These are phyloP conservation scores for Suillus americanus DNA, from an alignment of 768 basidiomycete species.

Conservation along the genomic window DNA sequence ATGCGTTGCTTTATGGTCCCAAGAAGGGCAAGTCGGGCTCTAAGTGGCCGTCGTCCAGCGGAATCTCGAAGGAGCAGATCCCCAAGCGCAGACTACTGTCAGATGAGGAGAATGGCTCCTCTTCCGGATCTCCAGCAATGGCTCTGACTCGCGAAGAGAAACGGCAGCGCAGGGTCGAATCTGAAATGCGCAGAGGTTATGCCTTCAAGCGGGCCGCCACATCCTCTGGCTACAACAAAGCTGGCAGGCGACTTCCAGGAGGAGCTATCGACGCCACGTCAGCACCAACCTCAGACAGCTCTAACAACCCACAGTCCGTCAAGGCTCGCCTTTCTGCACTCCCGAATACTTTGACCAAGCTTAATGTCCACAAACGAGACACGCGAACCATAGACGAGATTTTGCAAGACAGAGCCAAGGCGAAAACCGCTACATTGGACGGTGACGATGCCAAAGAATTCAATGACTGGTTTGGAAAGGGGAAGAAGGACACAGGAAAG, in stretches of 20 bases:
- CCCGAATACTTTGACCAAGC: slow-evolving; percentile 68
- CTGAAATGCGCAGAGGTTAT: slow-evolving; percentile 51
- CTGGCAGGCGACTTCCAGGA: slow-evolving; percentile 57
- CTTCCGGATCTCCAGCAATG: slow-evolving; percentile 26
- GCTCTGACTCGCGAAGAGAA: slow-evolving; percentile 79
- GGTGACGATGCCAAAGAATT: slow-evolving; percentile 77
- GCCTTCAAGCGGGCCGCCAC: slow-evolving; percentile 39
- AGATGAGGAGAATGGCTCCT: slow-evolving; percentile 46
- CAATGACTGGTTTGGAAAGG: slow-evolving; percentile 72
- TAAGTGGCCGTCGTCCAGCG: slow-evolving; percentile 45
- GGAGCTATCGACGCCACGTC: slow-evolving; percentile 59
- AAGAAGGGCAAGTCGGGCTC: slow-evolving; percentile 50
- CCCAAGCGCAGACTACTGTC: slow-evolving; percentile 35
- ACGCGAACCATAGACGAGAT: slow-evolving; percentile 84
- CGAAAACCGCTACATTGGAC: slow-evolving; percentile 52
- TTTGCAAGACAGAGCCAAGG: slow-evolving; percentile 60
- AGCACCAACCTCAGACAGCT: slow-evolving; percentile 24
- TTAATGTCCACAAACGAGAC: slow-evolving; percentile 77
- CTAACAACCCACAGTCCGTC: slow-evolving; percentile 44
- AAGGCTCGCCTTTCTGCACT: slow-evolving; percentile 64
- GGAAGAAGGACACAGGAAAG: slow-evolving; percentile 46
- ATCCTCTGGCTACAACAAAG: slow-evolving; percentile 40
- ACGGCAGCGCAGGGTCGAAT: slow-evolving; percentile 58
- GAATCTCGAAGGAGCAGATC: slow-evolving; percentile 33
- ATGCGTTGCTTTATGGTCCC: slow-evolving; percentile 61